Evolutionary conservation across 2,329 filamentous ascomycete species (phyloP).

Genomic region (Exophiala phaeomuriformis): DNA sequence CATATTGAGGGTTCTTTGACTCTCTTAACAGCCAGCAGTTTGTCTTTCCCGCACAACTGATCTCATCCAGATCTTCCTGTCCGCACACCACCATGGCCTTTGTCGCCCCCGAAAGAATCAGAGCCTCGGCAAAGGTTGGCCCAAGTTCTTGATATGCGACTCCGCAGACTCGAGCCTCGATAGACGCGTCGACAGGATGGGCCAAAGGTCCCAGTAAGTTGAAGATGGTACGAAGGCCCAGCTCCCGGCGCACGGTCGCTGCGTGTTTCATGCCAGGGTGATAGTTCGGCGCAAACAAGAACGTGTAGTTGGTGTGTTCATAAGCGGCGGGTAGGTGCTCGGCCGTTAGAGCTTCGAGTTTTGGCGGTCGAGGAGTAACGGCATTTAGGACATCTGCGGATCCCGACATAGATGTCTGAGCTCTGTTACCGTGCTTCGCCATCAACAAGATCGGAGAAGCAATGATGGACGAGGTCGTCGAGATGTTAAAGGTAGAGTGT

Average conservation of each 20-base stretch:
- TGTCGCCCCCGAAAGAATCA: conserved; percentile 64
- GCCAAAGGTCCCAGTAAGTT: conserved; percentile 89
- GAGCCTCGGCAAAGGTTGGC: conserved; percentile 77
- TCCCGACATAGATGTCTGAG: conserved; percentile 90
- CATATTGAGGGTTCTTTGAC: conserved; percentile 41
- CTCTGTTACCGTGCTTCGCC: conserved; percentile 92
- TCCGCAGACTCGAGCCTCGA: conserved; percentile 89
- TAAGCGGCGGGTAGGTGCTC: conserved; percentile 66
- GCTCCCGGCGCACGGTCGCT: conserved; percentile 73
- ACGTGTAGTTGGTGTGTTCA: conserved; percentile 77
- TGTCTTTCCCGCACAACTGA: conserved; percentile 82
- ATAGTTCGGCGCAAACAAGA: conserved; percentile 92
- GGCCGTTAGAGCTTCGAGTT: conserved; percentile 66
- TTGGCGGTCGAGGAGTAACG: conserved; percentile 64
- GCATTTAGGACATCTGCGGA: conserved; percentile 83
- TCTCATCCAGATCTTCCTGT: conserved; percentile 88
- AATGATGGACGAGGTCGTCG: conserved; percentile 87
- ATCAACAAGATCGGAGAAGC: conserved; percentile 77
- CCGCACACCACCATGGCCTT: conserved; percentile 92
- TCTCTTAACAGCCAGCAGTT: conserved; percentile 76
- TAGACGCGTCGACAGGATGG: conserved; percentile 74
- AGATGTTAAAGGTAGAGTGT: conserved; percentile 98
- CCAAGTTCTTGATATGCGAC: conserved; percentile 84
- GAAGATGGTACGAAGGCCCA: conserved; percentile 95
- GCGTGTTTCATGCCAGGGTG: conserved; percentile 91